Conservation (phyloP, 2,329 filamentous ascomycete species). For the Nakataea oryzae region DNA sequence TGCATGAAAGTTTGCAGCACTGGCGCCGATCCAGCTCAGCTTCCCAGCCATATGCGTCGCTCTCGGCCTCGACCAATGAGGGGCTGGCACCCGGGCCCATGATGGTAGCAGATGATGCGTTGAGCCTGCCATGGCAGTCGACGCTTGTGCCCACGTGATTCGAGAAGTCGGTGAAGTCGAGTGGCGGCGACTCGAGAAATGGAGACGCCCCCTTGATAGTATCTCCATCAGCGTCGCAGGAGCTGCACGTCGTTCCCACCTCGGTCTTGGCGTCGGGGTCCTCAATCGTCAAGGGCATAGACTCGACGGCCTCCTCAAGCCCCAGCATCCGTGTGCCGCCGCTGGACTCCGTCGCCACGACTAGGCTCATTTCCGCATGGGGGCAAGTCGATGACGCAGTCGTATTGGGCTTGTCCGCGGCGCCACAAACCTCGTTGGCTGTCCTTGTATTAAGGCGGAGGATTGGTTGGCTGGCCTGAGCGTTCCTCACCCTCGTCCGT, state of each 20-base stretch:
- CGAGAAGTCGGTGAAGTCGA: conserved; percentile 20
- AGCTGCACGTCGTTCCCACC: not conserved
- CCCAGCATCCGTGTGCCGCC: conserved; percentile 1
- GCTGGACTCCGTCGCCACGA: not conserved
- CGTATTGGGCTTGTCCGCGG: not conserved
- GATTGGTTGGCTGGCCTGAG: not conserved
- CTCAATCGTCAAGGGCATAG: not conserved
- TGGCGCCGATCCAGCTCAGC: conserved; percentile 29
- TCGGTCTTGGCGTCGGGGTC: conserved; percentile 1
- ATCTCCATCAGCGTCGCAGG: conserved; percentile 3
- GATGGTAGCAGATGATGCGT: conserved; percentile 14
- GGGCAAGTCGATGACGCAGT: not conserved
- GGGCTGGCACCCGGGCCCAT: conserved; percentile 17
- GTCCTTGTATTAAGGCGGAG: not conserved
- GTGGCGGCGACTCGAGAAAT: not conserved
- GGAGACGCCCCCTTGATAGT: conserved; percentile 4
- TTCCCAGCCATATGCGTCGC: conserved; percentile 45
- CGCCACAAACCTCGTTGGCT: not conserved
- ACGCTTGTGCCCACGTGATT: conserved; percentile 24
- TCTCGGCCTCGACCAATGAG: conserved; percentile 14
- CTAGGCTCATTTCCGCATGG: not conserved
- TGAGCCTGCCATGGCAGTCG: conserved; percentile 18
- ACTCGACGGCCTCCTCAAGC: conserved; percentile 1
- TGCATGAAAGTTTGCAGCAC: conserved; percentile 2
- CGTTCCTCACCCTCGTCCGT: not conserved